Evolutionary conservation across 345 rosid genomes (phyloP).

Genomic region (Gossypium arboreum): DNA sequence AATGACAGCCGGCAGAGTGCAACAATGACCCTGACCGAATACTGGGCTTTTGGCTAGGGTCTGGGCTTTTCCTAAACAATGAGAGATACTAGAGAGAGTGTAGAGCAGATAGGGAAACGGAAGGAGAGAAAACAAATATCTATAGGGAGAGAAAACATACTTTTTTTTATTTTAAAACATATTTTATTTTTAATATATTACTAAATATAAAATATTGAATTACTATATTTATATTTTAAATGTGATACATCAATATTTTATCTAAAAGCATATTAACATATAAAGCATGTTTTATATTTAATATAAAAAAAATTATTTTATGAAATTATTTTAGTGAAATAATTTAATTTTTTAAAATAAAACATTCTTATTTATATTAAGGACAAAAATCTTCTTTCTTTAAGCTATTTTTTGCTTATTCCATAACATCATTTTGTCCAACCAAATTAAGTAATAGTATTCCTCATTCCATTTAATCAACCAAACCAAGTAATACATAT

Average conservation of each 20-base stretch:
- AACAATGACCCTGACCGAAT: no score
- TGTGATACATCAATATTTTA: no score
- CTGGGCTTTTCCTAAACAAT: not conserved
- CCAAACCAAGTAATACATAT: not conserved
- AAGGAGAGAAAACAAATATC: not conserved
- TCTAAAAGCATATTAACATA: no score
- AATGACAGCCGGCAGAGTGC: no score
- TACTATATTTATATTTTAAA: no score
- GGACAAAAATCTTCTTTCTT: not conserved
- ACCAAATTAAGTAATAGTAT: not conserved
- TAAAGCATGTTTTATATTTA: no score
- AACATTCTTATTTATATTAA: no score
- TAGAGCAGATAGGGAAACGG: not conserved
- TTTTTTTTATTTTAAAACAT: not conserved
- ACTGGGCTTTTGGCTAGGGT: no score
- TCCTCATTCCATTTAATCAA: not conserved
- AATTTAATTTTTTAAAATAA: no score
- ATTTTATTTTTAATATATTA: not conserved
- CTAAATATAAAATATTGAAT: no score
- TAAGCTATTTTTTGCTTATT: not conserved
- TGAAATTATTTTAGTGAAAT: no score
- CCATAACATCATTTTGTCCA: not conserved
- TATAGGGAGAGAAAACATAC: not conserved
- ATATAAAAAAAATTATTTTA: no score
- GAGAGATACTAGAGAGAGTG: not conserved